phyloP scores from a whole-genome alignment of 2,329 filamentous ascomycete genomes.

The Lachnellula suecica region DNA sequence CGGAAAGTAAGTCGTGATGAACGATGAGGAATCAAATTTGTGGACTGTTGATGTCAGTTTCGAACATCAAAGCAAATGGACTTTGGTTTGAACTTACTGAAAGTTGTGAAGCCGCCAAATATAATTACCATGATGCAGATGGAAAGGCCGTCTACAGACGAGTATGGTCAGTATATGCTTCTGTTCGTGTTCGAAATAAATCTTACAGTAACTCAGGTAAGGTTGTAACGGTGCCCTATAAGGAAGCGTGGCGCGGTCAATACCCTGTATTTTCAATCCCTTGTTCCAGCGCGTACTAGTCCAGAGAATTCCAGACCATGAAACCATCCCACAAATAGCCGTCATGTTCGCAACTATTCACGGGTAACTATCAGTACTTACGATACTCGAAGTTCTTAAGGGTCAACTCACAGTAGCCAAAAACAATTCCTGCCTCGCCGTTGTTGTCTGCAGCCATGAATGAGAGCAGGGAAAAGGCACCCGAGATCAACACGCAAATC shows the following conservation, averaged over 20 bases:
- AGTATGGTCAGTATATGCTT: too few species aligned
- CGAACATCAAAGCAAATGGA: slow-evolving; percentile 74
- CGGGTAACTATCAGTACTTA: background rate
- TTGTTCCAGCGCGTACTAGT: slow-evolving; percentile 54
- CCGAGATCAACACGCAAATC: slow-evolving; percentile 41
- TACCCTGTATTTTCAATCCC: slow-evolving; percentile 41
- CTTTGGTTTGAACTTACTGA: too few species aligned
- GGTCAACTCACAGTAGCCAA: slow-evolving; percentile 49
- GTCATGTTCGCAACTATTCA: slow-evolving; percentile 64
- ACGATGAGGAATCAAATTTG: slow-evolving; percentile 62
- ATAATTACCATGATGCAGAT: too few species aligned
- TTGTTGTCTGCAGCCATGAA: slow-evolving; percentile 44
- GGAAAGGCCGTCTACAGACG: too few species aligned
- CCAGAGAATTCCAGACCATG: slow-evolving; percentile 44
- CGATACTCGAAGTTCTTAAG: background rate
- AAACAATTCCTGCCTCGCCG: slow-evolving; percentile 49
- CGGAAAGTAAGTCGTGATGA: slow-evolving; percentile 62
- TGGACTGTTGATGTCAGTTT: slow-evolving; percentile 41
- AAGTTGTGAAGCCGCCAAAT: slow-evolving; percentile 70
- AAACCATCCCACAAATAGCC: slow-evolving; percentile 41
- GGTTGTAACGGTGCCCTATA: slow-evolving; percentile 55
- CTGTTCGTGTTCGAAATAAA: too few species aligned
- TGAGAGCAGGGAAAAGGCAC: slow-evolving; percentile 41
- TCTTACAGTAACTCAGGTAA: slow-evolving; percentile 31
- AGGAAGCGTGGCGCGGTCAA: slow-evolving; percentile 40